Percentiles rank a stretch among this genome's conserved stretches.
phyloP scores from a whole-genome alignment of 257 asterid genomes.

The Leonotis leonurus region DNA sequence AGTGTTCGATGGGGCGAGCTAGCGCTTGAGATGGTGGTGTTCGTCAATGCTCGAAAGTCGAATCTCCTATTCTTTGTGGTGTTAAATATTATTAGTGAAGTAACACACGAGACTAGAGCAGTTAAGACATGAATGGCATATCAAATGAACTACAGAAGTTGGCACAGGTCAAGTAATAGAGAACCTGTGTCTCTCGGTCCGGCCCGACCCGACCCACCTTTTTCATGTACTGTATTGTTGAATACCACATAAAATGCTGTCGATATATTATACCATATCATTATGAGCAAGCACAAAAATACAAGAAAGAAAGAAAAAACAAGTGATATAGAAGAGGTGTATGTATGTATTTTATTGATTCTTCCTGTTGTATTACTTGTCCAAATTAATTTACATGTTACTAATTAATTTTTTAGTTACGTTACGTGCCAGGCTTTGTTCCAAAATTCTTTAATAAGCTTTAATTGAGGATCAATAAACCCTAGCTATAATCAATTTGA shows the following conservation, averaged over 20 bases:
- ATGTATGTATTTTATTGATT: not conserved
- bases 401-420: no score
- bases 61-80: no score
- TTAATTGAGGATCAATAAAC: no score
- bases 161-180: not conserved
- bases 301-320: not conserved
- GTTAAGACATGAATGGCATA: no score
- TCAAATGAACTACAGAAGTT: no score
- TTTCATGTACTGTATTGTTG: not conserved
- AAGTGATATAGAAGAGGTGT: not conserved
- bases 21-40: constrained; percentile 8
- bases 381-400: not conserved
- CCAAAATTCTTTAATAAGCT: no score
- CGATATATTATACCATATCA: not conserved
- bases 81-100: no score
- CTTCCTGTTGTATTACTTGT: not conserved
- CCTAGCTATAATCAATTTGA: no score
- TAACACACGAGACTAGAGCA: no score
- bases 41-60: no score
- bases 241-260: constrained; percentile 7
- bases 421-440: not conserved
- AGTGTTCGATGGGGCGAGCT: constrained; percentile 38
- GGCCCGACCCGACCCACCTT: not conserved
- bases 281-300: not conserved
- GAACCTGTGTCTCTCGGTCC: not conserved